A percentile compares a stretch with the other conserved stretches of the same genome.
Conservation (phyloP, 148 eudicot genomes). For the Arctostaphylos glauca region DNA sequence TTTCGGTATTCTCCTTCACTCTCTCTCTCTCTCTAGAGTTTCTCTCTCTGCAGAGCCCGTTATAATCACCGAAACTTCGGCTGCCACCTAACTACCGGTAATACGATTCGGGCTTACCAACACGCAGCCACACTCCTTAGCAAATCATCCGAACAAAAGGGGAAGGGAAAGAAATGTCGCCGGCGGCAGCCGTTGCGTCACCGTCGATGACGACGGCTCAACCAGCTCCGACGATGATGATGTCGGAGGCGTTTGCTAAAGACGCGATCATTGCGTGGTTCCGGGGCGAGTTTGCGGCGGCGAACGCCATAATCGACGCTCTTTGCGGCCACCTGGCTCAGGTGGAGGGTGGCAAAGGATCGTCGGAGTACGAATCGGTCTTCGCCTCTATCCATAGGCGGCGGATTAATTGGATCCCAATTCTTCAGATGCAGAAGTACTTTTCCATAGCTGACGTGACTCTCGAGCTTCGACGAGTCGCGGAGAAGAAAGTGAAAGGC, state of each 20-base stretch:
- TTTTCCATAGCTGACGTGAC: conserved; percentile 71
- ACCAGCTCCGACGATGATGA: conserved; percentile 15
- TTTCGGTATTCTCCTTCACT: conserved; percentile 22
- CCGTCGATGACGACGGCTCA: conserved; percentile 26
- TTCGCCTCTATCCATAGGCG: conserved; percentile 71
- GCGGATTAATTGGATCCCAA: conserved; percentile 89
- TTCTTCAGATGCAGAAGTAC: conserved; percentile 92
- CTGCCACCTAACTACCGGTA: background rate
- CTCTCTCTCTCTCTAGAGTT: conserved; percentile 12
- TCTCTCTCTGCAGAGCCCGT: background rate
- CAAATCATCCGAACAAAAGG: conserved; percentile 13
- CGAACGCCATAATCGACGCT: conserved; percentile 91
- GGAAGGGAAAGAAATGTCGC: conserved; percentile 39
- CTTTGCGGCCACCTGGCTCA: conserved; percentile 65
- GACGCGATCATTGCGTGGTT: conserved; percentile 86
- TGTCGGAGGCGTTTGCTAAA: conserved; percentile 48
- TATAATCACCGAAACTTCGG: conserved; percentile 1
- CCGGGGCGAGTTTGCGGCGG: conserved; percentile 90
- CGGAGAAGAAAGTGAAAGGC: conserved; percentile 27
- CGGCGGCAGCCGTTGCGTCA: conserved; percentile 49
- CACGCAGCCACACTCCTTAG: conserved; percentile 47
- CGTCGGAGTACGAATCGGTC: conserved; percentile 51
- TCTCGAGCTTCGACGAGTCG: conserved; percentile 60
- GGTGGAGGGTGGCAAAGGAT: conserved; percentile 28
- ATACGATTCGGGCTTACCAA: conserved; percentile 30